Base-by-base conservation (phyloP, 1,139 yeast genomes). In the Pneumocystis oryctolagi region DNA sequence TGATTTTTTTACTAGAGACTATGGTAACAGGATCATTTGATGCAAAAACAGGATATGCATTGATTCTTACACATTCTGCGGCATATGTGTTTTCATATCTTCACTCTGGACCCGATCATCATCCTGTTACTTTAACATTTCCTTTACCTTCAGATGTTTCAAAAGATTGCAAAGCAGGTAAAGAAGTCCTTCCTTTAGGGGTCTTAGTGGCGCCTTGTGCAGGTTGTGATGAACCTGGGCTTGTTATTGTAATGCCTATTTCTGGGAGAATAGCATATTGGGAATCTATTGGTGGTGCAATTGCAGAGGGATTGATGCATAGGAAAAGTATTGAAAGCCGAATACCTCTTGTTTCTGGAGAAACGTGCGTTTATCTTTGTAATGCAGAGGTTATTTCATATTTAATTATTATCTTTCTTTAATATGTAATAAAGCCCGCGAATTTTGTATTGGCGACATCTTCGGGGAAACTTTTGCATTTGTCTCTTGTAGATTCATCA, bases 401-500 rank as follows among this genome's bases (percentile, higher is more conserved):
- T 20, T 25, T 47, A 30, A 25, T 9, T 47, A 25, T 40, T n/a
- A 6, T 25, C 25, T 47, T 47, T 47, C 25, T 18, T 47, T 47
- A 47, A 47, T 37, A 18, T 47, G 12, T 25, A 25, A 3, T 84
- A 18, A 90, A 86, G 67, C 92, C 94, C 0, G 83, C 87, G 2
- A 95, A 96, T 0, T 75, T 89, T 5, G 77, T 85, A 0, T 72
- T 87, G 12, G 81, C 89, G 5, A 88, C 96, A 0, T 82, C 89
- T 5, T 77, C 81, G 69, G 89, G 88, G 55, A 76, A 94, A 66
- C 81, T 85, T 60, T 72, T 85, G 14, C 76, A 87, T 61, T 72
- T 88, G 3, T 77, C 85, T 0, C 76, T 89, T 53, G 79, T 87
- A 67, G 95, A 89, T 71, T 77, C 80, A 61, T 79, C 81, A 60